Evolutionary conservation across 768 basidiomycete genomes (phyloP).

Genomic region (Suillus luteus): DNA sequence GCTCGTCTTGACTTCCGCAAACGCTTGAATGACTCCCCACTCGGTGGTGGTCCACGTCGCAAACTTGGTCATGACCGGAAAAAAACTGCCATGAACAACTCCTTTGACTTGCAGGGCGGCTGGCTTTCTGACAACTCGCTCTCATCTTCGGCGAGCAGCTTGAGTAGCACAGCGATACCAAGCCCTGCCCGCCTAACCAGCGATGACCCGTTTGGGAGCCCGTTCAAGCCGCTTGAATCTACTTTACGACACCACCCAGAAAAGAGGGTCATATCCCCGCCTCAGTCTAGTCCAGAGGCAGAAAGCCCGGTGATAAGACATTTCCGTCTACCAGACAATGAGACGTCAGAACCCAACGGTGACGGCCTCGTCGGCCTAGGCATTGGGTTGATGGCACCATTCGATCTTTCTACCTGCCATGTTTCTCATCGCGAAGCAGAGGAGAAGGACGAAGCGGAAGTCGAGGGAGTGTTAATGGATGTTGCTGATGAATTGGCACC

Average conservation of each 20-base stretch:
- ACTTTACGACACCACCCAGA: constrained; percentile 4
- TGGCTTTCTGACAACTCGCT: constrained; percentile 35
- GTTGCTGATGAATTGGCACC: constrained; percentile 35
- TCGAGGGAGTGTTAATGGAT: constrained; percentile 31
- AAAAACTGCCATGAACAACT: constrained; percentile 30
- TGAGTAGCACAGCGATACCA: constrained; percentile 15
- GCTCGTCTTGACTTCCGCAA: constrained; percentile 36
- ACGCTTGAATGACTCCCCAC: constrained; percentile 50
- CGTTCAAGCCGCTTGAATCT: constrained; percentile 40
- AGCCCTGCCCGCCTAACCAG: constrained; percentile 32
- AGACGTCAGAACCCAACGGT: constrained; percentile 34
- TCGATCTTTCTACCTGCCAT: constrained; percentile 42
- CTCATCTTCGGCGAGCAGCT: constrained; percentile 26
- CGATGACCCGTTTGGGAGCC: constrained; percentile 49
- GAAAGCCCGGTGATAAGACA: constrained; percentile 57
- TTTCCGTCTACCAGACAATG: constrained; percentile 22
- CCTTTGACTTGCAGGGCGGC: constrained; percentile 25
- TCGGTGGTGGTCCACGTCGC: constrained; percentile 35
- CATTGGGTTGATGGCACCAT: constrained; percentile 53
- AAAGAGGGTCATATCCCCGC: constrained; percentile 19
- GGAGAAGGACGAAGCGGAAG: constrained; percentile 37
- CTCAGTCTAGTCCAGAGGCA: constrained; percentile 28
- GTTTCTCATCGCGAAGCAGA: constrained; percentile 15
- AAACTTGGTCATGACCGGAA: constrained; percentile 30
- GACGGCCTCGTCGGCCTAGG: constrained; percentile 39